Evolutionary conservation across 2,329 filamentous ascomycete species (phyloP).

Genomic region (Penicillium sp.): DNA sequence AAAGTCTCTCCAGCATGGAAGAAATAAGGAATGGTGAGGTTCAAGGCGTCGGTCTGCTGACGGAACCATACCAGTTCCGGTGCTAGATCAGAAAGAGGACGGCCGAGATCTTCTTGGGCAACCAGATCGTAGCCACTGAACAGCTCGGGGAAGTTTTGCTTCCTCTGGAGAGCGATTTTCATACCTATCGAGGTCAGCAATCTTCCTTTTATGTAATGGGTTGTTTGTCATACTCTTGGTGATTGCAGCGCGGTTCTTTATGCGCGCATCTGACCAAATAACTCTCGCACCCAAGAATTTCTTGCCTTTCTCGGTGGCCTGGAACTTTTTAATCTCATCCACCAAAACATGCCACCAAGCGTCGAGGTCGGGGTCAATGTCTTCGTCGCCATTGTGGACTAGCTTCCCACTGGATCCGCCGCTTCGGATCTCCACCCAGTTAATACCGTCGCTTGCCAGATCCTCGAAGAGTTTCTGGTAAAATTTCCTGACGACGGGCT

Average conservation of each 20-base stretch:
- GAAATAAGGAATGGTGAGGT: slow-evolving; percentile 83
- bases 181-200: slow-evolving; percentile 62
- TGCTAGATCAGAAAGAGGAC: slow-evolving; percentile 69
- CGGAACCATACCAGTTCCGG: slow-evolving; percentile 90
- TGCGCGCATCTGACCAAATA: neutral
- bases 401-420: slow-evolving; percentile 72
- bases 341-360: neutral
- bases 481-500: slow-evolving; percentile 34
- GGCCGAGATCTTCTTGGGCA: slow-evolving; percentile 78
- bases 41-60: slow-evolving; percentile 71
- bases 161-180: slow-evolving; percentile 80
- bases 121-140: slow-evolving; percentile 86
- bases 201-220: neutral
- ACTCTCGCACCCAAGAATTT: neutral
- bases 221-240: neutral
- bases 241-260: neutral
- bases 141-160: slow-evolving; percentile 71
- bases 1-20: slow-evolving; percentile 93
- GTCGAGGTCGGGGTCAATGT: neutral
- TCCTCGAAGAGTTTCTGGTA: slow-evolving; percentile 67
- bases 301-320: neutral
- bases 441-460: slow-evolving; percentile 73
- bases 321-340: neutral
- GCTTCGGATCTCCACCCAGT: slow-evolving; percentile 76
- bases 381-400: slow-evolving; percentile 52